Evolutionary conservation across 169 alveolate genomes (phyloP), one percentile per base, ranked within the genome.

Genomic region (Plasmodium sp.): DNA sequence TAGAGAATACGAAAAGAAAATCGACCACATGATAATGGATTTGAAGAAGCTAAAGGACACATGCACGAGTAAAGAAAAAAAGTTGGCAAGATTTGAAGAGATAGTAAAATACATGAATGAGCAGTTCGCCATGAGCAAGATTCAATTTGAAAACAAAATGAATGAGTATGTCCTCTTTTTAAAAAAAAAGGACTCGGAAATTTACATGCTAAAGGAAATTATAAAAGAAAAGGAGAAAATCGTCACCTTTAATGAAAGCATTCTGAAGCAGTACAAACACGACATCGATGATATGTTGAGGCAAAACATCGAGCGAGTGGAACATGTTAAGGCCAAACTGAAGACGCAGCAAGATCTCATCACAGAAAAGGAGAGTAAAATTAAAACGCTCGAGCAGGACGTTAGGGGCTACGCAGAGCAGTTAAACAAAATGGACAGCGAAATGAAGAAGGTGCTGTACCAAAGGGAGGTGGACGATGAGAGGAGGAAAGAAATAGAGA

Each of bases 121-220:
- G 34, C 94, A 88, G 27, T 88, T 88, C 33, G 43, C 74, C 14
- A n/a, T 88, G 43, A 88, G 94, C 27, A 88, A 88, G 67, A 88
- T 88, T n/a, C 94, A 88, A 58, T 88, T 88, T 31, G 94, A 88
- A 80, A 88, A 77, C 72, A 88, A 88, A 80, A 88, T 88, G 94
- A 88, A 88, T 62, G 94, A 88, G 18, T 88, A 88, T 79, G 94
- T 88, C 2, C 33, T 88, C 9, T 88, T 88, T 48, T 48, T 88
- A 79, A 88, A 88, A 67, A 88, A 88, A 7, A 88, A 88, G 51
- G 94, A 88, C 72, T 88, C 94, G 33, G 94, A 88, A 62, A 88
- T 88, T 79, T 88, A 88, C 80, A 88, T 88, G 94, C 34, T 88
- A 18, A 88, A 88, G 51, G 94, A 88, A 56, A 34, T 88, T 5